Evolutionary conservation across 1,284 basidiomycete genomes (phyloP).

Genomic region (Rhodofomes roseus): DNA sequence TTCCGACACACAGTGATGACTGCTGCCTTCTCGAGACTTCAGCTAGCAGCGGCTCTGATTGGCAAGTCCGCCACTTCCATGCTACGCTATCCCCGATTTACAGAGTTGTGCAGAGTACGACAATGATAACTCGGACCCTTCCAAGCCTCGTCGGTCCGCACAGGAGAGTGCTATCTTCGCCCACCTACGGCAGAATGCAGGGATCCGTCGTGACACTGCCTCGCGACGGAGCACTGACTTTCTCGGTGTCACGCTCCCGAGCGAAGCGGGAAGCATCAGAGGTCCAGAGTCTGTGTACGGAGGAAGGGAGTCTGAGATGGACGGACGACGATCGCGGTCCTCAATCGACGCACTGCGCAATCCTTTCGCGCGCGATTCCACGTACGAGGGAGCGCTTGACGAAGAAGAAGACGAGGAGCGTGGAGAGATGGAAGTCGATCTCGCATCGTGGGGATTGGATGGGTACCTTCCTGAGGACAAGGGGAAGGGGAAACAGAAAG

Average conservation of each 20-base stretch:
- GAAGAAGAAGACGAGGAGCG: constrained; percentile 40
- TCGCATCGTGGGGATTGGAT: constrained; percentile 80
- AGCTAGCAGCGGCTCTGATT: constrained; percentile 74
- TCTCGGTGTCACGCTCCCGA: constrained; percentile 63
- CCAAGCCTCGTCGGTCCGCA: constrained; percentile 56
- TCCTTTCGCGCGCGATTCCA: constrained; percentile 63
- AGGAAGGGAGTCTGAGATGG: constrained; percentile 1
- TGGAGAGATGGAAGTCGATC: constrained; percentile 63
- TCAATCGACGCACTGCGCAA: constrained; percentile 66
- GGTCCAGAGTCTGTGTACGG: constrained; percentile 11
- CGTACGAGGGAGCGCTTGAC: constrained; percentile 46
- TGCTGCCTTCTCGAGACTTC: constrained; percentile 68
- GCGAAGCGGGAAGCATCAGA: constrained; percentile 48
- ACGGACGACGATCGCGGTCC: constrained; percentile 28
- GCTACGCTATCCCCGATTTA: background rate
- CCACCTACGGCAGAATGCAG: constrained; percentile 56
- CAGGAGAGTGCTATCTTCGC: constrained; percentile 82
- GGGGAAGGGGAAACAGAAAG: constrained; percentile 30
- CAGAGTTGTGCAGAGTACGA: constrained; percentile 62
- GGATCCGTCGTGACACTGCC: constrained; percentile 34
- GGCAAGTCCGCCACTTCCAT: constrained; percentile 39
- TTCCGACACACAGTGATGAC: constrained; percentile 7
- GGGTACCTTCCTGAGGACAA: constrained; percentile 61
- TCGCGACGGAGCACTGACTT: constrained; percentile 56
- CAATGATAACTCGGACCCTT: constrained; percentile 68